Evolutionary conservation across 495 filamentous ascomycete species (phyloP), one percentile per base, ranked within the genome.

Genomic region (Aspergillus cavernicola): DNA sequence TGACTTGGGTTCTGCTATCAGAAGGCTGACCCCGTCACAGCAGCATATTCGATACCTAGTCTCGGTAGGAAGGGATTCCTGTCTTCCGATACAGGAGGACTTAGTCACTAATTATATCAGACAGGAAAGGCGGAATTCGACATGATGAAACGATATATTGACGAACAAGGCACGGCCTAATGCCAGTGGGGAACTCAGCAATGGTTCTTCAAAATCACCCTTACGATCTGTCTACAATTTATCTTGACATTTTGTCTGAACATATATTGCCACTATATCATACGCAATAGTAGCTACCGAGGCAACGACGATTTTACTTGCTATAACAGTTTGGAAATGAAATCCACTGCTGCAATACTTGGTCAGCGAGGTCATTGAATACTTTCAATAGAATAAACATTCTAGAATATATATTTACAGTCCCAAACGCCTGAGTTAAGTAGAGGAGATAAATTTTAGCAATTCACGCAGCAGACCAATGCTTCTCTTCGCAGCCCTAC

Each of bases 111-210:
- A 63, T 47, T 16, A 13, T 2, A 44, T 46, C n/a, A 75, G 72
- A 73, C 77, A 4, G 82, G 82, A 3, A 84, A 83, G 63, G 67
- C 81, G 9, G 78, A 86, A 56, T 84, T 84, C 50, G 78, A 84
- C 49, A 75, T 65, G 31, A 80, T 85, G 81, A 76, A 67, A 50
- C 65, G 77, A 26, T 80, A 81, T 61, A 68, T 82, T 29, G 76
- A 80, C 46, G 74, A 80, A 56, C 72, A 72, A 49, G 61, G 67
- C 37, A 59, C 58, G 40, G 50, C 59, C 22, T 71, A 52, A 63
- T 29, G 10, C 4, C 22, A 0, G 15, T 36, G 13, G 8, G 5
- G 2, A 13, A 33, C 31, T 29, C 26, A 9, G 9, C 26, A 9
- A 39, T 20, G 5, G 16, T n/a, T n/a, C n/a, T n/a, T n/a, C n/a